Evolutionary conservation across 2,329 filamentous ascomycete species (phyloP).

Genomic region (Eutypa lata): DNA sequence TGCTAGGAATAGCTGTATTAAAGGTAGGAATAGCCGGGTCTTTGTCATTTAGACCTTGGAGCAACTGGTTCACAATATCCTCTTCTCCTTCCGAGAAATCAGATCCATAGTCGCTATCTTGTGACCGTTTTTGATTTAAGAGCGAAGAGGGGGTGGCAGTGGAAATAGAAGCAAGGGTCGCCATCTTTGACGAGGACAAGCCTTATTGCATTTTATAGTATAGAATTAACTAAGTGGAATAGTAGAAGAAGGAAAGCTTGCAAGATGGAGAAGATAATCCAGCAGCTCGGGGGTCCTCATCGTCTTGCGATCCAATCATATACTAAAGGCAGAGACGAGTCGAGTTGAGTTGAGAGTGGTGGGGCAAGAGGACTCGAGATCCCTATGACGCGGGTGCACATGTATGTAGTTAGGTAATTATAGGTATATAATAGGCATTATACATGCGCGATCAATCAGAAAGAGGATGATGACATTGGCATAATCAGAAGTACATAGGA

Average conservation of each 20-base stretch:
- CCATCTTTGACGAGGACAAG: not conserved
- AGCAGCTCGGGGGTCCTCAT: not conserved
- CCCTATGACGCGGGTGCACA: no score
- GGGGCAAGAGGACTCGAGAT: no score
- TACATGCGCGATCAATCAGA: no score
- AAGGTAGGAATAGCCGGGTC: not conserved
- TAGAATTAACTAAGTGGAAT: no score
- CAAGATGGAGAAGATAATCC: no score
- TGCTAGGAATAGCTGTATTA: not conserved
- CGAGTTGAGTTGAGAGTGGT: no score
- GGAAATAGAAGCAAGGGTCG: not conserved
- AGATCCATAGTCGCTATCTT: slow-evolving; percentile 30
- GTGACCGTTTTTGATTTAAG: slow-evolving; percentile 1
- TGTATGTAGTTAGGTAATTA: no score
- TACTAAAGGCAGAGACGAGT: not conserved
- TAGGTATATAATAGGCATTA: no score
- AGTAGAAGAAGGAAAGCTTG: no score
- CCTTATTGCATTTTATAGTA: no score
- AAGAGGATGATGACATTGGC: no score
- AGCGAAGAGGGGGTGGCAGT: not conserved
- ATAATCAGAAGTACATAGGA: no score
- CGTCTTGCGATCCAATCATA: not conserved
- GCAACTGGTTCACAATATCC: slow-evolving; percentile 24
- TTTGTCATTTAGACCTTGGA: slow-evolving; percentile 14
- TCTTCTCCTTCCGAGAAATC: slow-evolving; percentile 30